Conservation (phyloP, 2,329 filamentous ascomycete genomes). For the Seiridium cupressi region DNA sequence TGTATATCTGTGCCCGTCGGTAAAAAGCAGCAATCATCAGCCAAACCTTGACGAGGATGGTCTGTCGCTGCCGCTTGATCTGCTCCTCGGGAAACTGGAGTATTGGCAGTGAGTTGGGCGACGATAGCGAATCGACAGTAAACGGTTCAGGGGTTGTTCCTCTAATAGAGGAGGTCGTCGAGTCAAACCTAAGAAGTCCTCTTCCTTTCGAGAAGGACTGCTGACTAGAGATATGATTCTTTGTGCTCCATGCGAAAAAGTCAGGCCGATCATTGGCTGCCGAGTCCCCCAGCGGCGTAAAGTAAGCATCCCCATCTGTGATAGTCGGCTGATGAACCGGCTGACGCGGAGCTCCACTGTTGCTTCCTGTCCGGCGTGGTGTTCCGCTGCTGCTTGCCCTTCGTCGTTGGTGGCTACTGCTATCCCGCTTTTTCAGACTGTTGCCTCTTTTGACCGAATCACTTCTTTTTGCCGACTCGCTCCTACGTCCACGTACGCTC, state of each 20-base stretch:
- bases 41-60: slow-evolving; percentile 77
- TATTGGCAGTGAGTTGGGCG: slow-evolving; percentile 46
- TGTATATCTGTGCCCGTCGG: slow-evolving; percentile 72
- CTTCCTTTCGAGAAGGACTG: slow-evolving; percentile 43
- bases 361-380: slow-evolving; percentile 35
- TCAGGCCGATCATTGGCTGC: slow-evolving; percentile 34
- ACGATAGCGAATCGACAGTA: slow-evolving; percentile 39
- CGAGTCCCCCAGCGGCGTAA: slow-evolving; percentile 43
- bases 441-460: slow-evolving; percentile 43
- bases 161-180: slow-evolving; percentile 40
- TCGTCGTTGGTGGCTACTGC: slow-evolving; percentile 46
- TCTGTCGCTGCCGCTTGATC: slow-evolving; percentile 46
- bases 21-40: slow-evolving; percentile 88
- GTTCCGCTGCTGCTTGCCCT: slow-evolving; percentile 37
- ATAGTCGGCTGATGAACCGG: slow-evolving; percentile 31
- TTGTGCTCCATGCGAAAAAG: slow-evolving; percentile 41
- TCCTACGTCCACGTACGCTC: slow-evolving; percentile 40
- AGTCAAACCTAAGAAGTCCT: slow-evolving; percentile 43
- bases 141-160: slow-evolving; percentile 38
- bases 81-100: slow-evolving; percentile 56
- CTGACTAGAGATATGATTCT: slow-evolving; percentile 35
- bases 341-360: slow-evolving; percentile 35
- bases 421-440: slow-evolving; percentile 52
- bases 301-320: slow-evolving; percentile 50
- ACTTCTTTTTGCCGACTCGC: slow-evolving; percentile 47